phyloP scores from a whole-genome alignment of 2,329 filamentous ascomycete species.

The Calonectria ilicicola region DNA sequence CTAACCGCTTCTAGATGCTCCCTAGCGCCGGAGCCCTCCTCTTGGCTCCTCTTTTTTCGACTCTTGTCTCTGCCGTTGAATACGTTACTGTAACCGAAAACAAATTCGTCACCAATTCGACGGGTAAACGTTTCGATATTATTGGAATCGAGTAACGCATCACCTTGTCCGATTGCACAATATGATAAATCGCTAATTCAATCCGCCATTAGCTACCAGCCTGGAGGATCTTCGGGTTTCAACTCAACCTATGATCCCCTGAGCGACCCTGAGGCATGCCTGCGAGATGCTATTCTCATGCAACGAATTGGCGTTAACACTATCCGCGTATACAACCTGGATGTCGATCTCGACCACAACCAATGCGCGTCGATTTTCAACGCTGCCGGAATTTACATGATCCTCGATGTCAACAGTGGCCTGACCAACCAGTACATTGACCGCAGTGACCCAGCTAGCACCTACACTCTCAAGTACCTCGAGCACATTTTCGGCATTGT shows the following conservation, averaged over 20 bases:
- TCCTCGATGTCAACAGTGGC: slow-evolving; percentile 5
- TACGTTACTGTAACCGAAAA: neutral
- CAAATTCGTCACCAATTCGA: neutral
- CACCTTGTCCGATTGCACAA: neutral
- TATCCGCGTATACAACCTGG: neutral
- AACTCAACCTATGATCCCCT: neutral
- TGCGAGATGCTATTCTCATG: slow-evolving; percentile 5
- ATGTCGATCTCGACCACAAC: neutral
- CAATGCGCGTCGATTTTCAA: slow-evolving; percentile 1
- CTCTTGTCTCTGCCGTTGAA: neutral
- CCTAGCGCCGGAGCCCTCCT: neutral
- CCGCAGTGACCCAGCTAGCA: neutral
- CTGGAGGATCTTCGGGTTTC: neutral
- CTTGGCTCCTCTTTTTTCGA: neutral
- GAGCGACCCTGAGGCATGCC: neutral
- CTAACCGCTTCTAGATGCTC: neutral
- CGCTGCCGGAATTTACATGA: slow-evolving; percentile 8
- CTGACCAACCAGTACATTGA: neutral
- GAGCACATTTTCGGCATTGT: slow-evolving; percentile 3
- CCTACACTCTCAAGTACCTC: neutral
- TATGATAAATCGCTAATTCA: neutral
- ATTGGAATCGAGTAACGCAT: neutral
- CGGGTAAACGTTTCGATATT: neutral
- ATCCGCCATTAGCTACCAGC: neutral
- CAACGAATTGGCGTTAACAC: neutral